These are phyloP conservation scores for Gossypium longicalyx DNA, from an alignment of 345 rosid species.

Conservation along the genomic window DNA sequence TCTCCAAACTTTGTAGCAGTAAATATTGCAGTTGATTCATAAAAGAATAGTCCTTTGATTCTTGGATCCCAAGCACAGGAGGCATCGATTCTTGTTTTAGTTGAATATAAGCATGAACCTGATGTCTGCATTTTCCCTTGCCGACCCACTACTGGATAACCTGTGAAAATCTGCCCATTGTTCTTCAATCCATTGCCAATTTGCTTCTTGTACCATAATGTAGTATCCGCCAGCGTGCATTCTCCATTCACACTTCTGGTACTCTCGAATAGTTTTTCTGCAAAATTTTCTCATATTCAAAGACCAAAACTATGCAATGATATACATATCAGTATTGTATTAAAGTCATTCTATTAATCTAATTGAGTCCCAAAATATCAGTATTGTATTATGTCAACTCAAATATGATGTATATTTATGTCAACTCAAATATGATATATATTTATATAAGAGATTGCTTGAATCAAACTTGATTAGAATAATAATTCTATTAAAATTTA, in stretches of 20 bases:
- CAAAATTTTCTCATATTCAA: constrained; percentile 12
- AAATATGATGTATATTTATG: no score
- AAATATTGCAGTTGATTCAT: constrained; percentile 70
- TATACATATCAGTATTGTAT: background rate
- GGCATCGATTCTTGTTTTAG: constrained; percentile 32
- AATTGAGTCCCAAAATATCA: no score
- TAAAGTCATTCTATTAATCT: no score
- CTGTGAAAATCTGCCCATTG: constrained; percentile 55
- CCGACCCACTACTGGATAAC: constrained; percentile 73
- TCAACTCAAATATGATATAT: no score
- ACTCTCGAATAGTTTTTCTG: constrained; percentile 63
- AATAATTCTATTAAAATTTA: no score
- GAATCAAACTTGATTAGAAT: no score
- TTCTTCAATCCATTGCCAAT: constrained; percentile 67
- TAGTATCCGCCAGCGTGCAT: constrained; percentile 46
- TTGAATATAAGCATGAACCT: constrained; percentile 74
- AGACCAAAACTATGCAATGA: background rate
- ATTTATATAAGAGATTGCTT: no score
- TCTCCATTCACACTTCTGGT: constrained; percentile 45
- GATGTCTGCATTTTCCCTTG: constrained; percentile 83
- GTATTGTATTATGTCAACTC: no score
- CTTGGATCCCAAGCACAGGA: constrained; percentile 83
- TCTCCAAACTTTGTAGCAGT: constrained; percentile 40
- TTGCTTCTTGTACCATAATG: constrained; percentile 55
- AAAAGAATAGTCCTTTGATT: constrained; percentile 68